Percentiles rank a stretch among this genome's conserved stretches.
These are phyloP conservation scores for Ophidiomyces ophidiicola DNA, from an alignment of 2,329 filamentous ascomycete species.

Conservation along the genomic window DNA sequence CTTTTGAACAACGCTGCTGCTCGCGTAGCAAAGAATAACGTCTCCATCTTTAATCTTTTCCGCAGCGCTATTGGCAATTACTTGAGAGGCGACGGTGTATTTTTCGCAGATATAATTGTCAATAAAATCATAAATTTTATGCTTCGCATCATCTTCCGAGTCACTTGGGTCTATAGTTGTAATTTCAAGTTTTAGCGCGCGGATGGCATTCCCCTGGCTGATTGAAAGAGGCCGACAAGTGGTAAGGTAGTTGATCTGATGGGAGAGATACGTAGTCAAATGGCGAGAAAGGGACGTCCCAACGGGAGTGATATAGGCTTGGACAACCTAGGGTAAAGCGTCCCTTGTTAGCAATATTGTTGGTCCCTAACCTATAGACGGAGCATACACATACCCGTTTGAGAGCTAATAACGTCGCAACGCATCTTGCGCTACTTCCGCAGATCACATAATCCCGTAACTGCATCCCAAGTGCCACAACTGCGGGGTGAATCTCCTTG, in stretches of 20 bases:
- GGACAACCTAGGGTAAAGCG: conserved; percentile 79
- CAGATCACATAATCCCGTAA: conserved; percentile 80
- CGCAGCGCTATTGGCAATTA: conserved; percentile 66
- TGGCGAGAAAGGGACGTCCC: conserved; percentile 79
- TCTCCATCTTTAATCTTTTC: conserved; percentile 67
- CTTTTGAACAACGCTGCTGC: conserved; percentile 74
- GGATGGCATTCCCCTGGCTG: conserved; percentile 92
- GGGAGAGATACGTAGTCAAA: conserved; percentile 81
- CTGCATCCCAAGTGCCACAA: conserved; percentile 76
- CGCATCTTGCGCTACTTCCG: conserved; percentile 76
- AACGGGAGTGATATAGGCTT: conserved; percentile 79
- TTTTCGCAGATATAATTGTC: conserved; percentile 85
- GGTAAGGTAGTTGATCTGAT: conserved; percentile 88
- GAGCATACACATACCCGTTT: conserved; percentile 52
- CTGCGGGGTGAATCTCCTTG: conserved; percentile 71
- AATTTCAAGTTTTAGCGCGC: conserved; percentile 86
- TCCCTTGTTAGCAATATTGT: not conserved
- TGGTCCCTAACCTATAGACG: not conserved
- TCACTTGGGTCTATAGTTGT: conserved; percentile 78
- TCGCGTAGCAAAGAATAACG: conserved; percentile 74
- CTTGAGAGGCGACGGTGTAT: conserved; percentile 72
- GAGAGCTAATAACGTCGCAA: conserved; percentile 78
- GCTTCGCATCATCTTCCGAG: conserved; percentile 70
- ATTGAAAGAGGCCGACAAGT: conserved; percentile 93
- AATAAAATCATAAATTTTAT: conserved; percentile 63